phyloP scores from a whole-genome alignment of 2,329 filamentous ascomycete genomes.

The Parasarocladium wereldwijsianum region DNA sequence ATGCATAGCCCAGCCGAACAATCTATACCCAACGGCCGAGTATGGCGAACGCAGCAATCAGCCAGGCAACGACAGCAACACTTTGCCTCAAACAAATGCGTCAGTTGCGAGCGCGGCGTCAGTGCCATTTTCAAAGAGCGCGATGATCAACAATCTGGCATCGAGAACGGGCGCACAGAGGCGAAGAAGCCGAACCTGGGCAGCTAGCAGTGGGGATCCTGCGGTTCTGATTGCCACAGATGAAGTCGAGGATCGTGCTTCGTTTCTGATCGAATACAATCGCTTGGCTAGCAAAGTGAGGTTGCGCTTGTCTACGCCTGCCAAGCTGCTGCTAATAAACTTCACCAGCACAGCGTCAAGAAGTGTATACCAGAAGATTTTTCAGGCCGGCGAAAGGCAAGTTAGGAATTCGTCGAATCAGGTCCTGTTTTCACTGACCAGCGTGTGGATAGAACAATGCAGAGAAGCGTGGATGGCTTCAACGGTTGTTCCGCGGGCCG shows the following conservation, averaged over 20 bases:
- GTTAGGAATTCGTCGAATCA: neutral
- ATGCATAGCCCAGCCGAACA: too few relatives aligned
- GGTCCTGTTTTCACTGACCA: too few relatives aligned
- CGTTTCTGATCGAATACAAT: conserved; percentile 45
- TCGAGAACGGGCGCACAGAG: conserved; percentile 10
- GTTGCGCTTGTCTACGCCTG: neutral
- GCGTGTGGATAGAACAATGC: too few relatives aligned
- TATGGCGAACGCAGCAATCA: too few relatives aligned
- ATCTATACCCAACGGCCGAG: too few relatives aligned
- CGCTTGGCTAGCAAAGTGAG: conserved; percentile 40
- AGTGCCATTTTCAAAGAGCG: conserved; percentile 12
- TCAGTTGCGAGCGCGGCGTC: conserved; percentile 14
- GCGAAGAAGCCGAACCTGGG: conserved; percentile 40
- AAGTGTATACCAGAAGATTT: conserved; percentile 22
- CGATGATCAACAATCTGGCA: conserved; percentile 11
- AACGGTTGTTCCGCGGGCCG: conserved; percentile 19
- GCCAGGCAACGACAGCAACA: too few relatives aligned
- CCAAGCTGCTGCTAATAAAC: conserved; percentile 2
- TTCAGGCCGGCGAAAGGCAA: conserved; percentile 8
- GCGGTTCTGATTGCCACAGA: conserved; percentile 32
- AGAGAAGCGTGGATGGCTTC: conserved; percentile 22
- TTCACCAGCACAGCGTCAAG: conserved; percentile 36
- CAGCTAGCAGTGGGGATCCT: conserved; percentile 36
- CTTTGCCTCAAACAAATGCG: too few relatives aligned
- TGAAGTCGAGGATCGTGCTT: conserved; percentile 29